Evolutionary conservation across 139 green algal genomes (phyloP).

Genomic region (Volvox africanus): DNA sequence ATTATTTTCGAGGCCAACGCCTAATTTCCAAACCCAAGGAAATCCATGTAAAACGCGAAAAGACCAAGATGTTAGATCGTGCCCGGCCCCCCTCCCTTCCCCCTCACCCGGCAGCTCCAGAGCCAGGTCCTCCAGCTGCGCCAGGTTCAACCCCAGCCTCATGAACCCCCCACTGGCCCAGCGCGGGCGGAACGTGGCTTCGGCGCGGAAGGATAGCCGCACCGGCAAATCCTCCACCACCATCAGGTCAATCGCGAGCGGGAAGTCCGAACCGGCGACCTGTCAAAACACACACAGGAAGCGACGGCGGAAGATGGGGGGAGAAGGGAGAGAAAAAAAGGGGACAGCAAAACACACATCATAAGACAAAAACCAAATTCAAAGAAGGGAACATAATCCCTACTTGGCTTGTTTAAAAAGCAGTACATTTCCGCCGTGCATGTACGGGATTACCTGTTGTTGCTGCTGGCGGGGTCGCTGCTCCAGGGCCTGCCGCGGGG

Average conservation of each 20-base stretch:
- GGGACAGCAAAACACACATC: not conserved
- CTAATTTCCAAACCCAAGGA: too few relatives aligned
- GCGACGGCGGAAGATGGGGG: not conserved
- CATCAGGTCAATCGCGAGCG: constrained; percentile 76
- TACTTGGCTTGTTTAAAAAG: too few relatives aligned
- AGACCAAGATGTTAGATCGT: too few relatives aligned
- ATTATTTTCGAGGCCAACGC: too few relatives aligned
- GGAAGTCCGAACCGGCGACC: constrained; percentile 59
- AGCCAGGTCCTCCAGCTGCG: constrained; percentile 81
- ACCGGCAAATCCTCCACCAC: constrained; percentile 65
- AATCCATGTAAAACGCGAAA: too few relatives aligned
- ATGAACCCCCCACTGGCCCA: constrained; percentile 54
- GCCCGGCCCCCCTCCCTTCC: too few relatives aligned
- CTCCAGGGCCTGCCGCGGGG: not conserved
- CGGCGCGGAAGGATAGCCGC: constrained; percentile 79
- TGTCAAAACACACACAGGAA: too few relatives aligned
- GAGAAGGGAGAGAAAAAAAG: not conserved
- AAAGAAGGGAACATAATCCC: too few relatives aligned
- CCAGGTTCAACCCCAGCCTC: constrained; percentile 78
- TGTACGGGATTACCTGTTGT: not conserved
- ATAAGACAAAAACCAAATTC: too few relatives aligned
- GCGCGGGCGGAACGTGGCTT: constrained; percentile 67
- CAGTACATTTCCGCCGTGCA: not conserved
- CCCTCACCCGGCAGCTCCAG: constrained; percentile 70
- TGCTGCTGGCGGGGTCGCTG: not conserved